Evolutionary conservation across 1,139 yeast genomes (phyloP).

Genomic region (Pichia norvegensis): DNA sequence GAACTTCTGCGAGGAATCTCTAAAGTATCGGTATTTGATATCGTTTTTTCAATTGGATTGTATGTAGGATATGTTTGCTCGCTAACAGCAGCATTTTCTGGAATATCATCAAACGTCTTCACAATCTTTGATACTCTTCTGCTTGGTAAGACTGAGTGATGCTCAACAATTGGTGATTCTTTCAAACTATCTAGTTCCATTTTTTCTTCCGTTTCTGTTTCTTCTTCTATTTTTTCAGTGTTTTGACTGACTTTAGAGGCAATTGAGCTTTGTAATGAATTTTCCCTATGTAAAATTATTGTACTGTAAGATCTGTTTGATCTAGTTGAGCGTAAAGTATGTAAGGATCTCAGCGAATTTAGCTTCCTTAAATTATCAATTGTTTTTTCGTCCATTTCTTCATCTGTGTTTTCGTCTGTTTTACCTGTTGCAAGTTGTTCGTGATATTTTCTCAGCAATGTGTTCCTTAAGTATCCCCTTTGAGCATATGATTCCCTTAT

Average conservation of each 20-base stretch:
- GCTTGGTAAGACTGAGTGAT: background rate
- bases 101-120: background rate
- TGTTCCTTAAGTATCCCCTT: constrained; percentile 7
- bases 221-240: background rate
- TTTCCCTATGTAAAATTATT: background rate
- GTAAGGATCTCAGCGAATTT: background rate
- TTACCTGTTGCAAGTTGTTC: constrained; percentile 5
- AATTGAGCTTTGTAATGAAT: background rate
- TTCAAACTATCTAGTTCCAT: background rate
- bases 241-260: background rate
- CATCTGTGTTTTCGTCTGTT: background rate
- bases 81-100: background rate
- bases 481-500: background rate
- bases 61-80: background rate
- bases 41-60: background rate
- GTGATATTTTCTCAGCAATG: constrained; percentile 6
- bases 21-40: background rate
- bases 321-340: background rate
- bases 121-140: background rate
- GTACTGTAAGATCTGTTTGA: background rate
- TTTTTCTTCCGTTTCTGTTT: background rate
- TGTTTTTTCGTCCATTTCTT: background rate
- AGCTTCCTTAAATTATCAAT: background rate
- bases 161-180: background rate
- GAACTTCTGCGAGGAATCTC: constrained; percentile 16